These are phyloP conservation scores for Eucalyptus regnans DNA, from an alignment of 345 rosid species.

Conservation along the genomic window DNA sequence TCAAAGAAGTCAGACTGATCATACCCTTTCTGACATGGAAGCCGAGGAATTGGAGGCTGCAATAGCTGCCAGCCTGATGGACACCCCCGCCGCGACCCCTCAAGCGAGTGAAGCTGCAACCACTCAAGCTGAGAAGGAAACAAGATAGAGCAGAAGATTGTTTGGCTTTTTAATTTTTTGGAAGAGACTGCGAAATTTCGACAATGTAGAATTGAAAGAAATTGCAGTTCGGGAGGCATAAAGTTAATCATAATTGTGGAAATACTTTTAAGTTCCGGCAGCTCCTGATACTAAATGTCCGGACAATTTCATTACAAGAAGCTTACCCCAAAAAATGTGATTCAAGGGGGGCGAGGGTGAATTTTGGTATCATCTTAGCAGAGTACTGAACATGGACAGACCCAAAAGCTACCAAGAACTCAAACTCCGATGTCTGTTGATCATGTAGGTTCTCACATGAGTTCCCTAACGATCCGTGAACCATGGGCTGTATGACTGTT, in stretches of 20 bases:
- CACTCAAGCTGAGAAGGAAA: neutral
- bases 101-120: neutral
- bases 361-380: neutral
- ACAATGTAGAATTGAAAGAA: neutral
- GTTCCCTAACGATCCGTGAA: neutral
- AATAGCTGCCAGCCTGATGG: constrained; percentile 85
- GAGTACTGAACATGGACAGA: neutral
- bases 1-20: constrained; percentile 14
- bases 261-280: neutral
- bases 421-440: neutral
- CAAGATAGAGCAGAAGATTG: neutral
- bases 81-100: constrained; percentile 28
- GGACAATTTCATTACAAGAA: neutral
- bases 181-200: neutral
- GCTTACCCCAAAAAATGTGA: neutral
- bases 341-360: neutral
- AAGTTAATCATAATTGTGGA: neutral
- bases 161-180: neutral
- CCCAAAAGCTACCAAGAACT: neutral
- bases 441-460: neutral
- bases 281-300: neutral
- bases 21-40: constrained; percentile 44
- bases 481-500: neutral
- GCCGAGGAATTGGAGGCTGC: constrained; percentile 84
- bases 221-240: neutral